Conservation (phyloP, 257 asterid genomes). For the Echium plantagineum region DNA sequence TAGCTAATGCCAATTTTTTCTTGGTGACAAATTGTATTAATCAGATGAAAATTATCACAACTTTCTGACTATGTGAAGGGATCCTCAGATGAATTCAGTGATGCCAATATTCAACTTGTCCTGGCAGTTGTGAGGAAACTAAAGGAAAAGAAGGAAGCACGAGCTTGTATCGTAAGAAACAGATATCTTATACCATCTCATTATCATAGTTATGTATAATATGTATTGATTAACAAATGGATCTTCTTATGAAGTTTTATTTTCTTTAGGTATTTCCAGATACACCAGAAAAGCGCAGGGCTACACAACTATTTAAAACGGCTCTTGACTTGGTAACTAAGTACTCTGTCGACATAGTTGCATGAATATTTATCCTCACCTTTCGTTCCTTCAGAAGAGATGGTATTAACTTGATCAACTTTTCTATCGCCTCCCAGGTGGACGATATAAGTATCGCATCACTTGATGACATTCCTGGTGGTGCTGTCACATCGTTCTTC, state of each 20-base stretch:
- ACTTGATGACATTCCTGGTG: conserved; percentile 90
- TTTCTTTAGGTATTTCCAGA: conserved; percentile 77
- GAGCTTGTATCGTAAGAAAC: conserved; percentile 73
- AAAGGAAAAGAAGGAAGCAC: conserved; percentile 68
- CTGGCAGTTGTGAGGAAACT: conserved; percentile 71
- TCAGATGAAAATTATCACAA: conserved; percentile 11
- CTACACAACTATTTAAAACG: conserved; percentile 65
- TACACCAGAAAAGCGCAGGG: conserved; percentile 92
- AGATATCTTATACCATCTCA: background rate
- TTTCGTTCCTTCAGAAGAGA: background rate
- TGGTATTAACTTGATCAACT: background rate
- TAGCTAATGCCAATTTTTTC: conserved; percentile 4
- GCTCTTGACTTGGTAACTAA: conserved; percentile 78
- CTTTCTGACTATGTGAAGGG: conserved; percentile 53
- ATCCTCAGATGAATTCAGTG: conserved; percentile 86
- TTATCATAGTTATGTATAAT: background rate
- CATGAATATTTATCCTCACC: background rate
- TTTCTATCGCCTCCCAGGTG: conserved; percentile 31
- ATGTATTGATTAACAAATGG: conserved; percentile 1
- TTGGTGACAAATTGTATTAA: conserved; percentile 9
- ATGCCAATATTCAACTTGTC: conserved; percentile 92
- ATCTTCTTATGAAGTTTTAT: background rate
- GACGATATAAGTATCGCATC: conserved; percentile 68
- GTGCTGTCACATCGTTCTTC: conserved; percentile 62
- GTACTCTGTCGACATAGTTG: background rate